A percentile compares a stretch with the other conserved stretches of the same genome.
phyloP scores from a whole-genome alignment of 2,329 filamentous ascomycete genomes.

The Alternaria triticina region DNA sequence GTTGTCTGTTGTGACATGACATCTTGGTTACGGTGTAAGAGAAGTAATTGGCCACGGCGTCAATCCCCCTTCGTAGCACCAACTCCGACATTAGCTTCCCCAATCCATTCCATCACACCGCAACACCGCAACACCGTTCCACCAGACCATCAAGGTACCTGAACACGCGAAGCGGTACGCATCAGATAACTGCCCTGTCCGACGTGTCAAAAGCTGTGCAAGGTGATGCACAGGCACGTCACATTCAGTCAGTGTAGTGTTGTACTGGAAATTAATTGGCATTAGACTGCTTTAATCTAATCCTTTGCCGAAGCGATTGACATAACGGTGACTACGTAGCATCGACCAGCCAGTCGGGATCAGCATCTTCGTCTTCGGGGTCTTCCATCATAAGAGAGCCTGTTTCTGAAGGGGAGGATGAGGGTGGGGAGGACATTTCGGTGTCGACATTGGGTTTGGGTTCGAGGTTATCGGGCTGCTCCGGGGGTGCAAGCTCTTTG shows the following conservation, averaged over 20 bases:
- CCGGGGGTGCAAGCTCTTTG: not conserved
- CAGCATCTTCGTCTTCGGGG: slow-evolving; percentile 69
- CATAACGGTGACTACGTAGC: slow-evolving; percentile 4
- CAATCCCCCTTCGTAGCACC: not conserved
- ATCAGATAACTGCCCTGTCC: not conserved
- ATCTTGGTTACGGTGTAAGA: not conserved
- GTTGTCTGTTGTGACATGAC: not conserved
- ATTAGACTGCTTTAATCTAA: not conserved
- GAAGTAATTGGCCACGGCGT: not conserved
- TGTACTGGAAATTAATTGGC: not conserved
- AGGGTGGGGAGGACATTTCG: slow-evolving; percentile 1
- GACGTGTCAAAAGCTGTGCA: not conserved
- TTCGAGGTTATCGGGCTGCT: not conserved
- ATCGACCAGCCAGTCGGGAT: slow-evolving; percentile 65
- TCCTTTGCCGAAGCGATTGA: not conserved
- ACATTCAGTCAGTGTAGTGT: not conserved
- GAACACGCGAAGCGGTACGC: not conserved
- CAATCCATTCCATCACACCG: not conserved
- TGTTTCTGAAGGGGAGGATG: slow-evolving; percentile 44
- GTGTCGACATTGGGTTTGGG: not conserved
- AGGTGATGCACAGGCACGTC: not conserved
- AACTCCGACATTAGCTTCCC: not conserved
- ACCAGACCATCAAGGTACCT: slow-evolving; percentile 7
- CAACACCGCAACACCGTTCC: not conserved
- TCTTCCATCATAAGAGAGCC: slow-evolving; percentile 66